Percentiles rank a stretch among this genome's conserved stretches.
phyloP scores from a whole-genome alignment of 2,329 filamentous ascomycete species.

The Pseudomassariella vexata region DNA sequence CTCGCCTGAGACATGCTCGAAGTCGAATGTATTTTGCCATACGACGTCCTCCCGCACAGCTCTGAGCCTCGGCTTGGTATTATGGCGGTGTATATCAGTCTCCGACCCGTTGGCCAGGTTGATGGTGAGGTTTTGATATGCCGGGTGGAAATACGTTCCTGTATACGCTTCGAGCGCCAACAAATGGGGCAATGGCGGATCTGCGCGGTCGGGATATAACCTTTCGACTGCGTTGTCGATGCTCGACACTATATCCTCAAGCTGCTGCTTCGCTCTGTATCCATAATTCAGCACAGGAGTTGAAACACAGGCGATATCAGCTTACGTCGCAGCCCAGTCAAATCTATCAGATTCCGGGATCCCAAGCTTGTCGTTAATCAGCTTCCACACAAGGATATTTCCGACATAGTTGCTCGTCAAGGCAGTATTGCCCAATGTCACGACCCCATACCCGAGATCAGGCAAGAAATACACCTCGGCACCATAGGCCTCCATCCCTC shows the following conservation, averaged over 20 bases:
- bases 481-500: constrained; percentile 38
- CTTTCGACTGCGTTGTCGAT: constrained; percentile 25
- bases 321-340: constrained; percentile 29
- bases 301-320: too few relatives aligned
- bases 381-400: constrained; percentile 26
- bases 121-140: constrained; percentile 31
- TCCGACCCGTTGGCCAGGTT: constrained; percentile 6
- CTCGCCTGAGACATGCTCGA: constrained; percentile 29
- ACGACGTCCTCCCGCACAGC: constrained; percentile 22
- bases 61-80: constrained; percentile 11
- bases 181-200: constrained; percentile 25
- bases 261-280: constrained; percentile 12
- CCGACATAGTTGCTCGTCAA: constrained; percentile 29
- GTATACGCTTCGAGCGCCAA: constrained; percentile 28
- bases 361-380: constrained; percentile 34
- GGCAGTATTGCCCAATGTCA: constrained; percentile 38
- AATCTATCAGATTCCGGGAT: constrained; percentile 26
- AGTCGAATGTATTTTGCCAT: constrained; percentile 25
- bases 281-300: too few relatives aligned
- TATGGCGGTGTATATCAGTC: neutral
- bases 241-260: constrained; percentile 13
- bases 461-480: constrained; percentile 39
- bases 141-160: constrained; percentile 39
- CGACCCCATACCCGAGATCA: constrained; percentile 33
- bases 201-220: constrained; percentile 31